Evolutionary conservation across 495 filamentous ascomycete genomes (phyloP).

Genomic region (Aspergillus campestris): DNA sequence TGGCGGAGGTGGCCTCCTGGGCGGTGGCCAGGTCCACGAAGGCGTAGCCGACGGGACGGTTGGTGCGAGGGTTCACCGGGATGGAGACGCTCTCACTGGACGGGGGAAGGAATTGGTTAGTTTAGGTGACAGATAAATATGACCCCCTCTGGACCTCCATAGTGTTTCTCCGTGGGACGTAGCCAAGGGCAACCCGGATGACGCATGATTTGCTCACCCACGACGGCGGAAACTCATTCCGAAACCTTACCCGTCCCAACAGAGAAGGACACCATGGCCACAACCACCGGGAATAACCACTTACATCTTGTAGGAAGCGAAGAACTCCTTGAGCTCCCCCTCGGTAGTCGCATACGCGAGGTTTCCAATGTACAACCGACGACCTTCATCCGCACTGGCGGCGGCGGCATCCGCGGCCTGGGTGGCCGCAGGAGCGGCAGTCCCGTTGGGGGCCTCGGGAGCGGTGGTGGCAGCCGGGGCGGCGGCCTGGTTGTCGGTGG

Average conservation of each 20-base stretch:
- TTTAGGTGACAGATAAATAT: background rate
- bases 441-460: slow-evolving; percentile 68
- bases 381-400: slow-evolving; percentile 94
- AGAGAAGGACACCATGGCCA: slow-evolving; percentile 1
- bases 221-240: no score
- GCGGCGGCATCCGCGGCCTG: slow-evolving; percentile 77
- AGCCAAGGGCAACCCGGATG: no score
- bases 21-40: slow-evolving; percentile 97
- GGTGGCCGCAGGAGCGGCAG: slow-evolving; percentile 58
- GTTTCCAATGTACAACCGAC: slow-evolving; percentile 99
- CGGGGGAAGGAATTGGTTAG: slow-evolving; percentile 7
- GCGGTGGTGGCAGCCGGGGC: slow-evolving; percentile 37
- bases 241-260: background rate
- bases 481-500: slow-evolving; percentile 43
- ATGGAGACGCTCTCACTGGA: slow-evolving; percentile 95
- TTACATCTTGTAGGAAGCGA: slow-evolving; percentile 96
- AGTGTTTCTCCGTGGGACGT: no score
- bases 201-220: no score
- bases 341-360: slow-evolving; percentile 99
- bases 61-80: slow-evolving; percentile 96
- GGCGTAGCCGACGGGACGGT: slow-evolving; percentile 95
- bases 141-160: no score
- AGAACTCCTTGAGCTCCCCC: slow-evolving; percentile 99
- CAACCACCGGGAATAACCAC: slow-evolving; percentile 31
- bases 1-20: slow-evolving; percentile 87